phyloP scores from a whole-genome alignment of 208 protist genomes.

The Trypanosoma lewisi region DNA sequence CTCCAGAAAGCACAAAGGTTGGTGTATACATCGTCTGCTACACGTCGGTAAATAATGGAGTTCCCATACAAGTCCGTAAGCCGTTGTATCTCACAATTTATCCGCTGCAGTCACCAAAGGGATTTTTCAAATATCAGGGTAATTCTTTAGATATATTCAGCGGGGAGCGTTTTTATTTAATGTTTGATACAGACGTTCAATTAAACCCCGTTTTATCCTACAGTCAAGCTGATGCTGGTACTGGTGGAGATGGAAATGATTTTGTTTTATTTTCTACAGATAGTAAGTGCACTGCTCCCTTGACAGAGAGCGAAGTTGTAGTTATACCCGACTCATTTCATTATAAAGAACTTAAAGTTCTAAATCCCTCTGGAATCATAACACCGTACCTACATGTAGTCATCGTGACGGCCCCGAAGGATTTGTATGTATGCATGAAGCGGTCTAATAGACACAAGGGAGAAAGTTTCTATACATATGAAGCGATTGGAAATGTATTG shows the following conservation, averaged over 20 bases:
- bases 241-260: conserved; percentile 25
- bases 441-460: conserved; percentile 42
- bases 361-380: conserved; percentile 21
- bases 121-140: conserved; percentile 54
- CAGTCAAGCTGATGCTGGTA: too few species aligned
- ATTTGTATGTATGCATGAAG: conserved; percentile 78
- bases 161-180: conserved; percentile 80
- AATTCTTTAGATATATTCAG: conserved; percentile 39
- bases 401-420: conserved; percentile 46
- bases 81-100: conserved; percentile 58
- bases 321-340: conserved; percentile 64
- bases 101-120: conserved; percentile 62
- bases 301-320: conserved; percentile 33
- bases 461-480: conserved; percentile 74
- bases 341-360: conserved; percentile 51
- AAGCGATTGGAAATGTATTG: conserved; percentile 58
- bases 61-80: conserved; percentile 51
- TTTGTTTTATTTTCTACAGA: conserved; percentile 58
- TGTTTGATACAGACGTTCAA: conserved; percentile 66
- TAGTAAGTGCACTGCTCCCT: conserved; percentile 28
- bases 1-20: conserved; percentile 25
- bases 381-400: conserved; percentile 77
- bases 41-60: conserved; percentile 44
- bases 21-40: conserved; percentile 85
- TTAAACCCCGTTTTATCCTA: conserved; percentile 44